A percentile compares a stretch with the other conserved stretches of the same genome.
These are phyloP conservation scores for Ilyonectria sp. DNA, from an alignment of 2,329 filamentous ascomycete species.

Conservation along the genomic window DNA sequence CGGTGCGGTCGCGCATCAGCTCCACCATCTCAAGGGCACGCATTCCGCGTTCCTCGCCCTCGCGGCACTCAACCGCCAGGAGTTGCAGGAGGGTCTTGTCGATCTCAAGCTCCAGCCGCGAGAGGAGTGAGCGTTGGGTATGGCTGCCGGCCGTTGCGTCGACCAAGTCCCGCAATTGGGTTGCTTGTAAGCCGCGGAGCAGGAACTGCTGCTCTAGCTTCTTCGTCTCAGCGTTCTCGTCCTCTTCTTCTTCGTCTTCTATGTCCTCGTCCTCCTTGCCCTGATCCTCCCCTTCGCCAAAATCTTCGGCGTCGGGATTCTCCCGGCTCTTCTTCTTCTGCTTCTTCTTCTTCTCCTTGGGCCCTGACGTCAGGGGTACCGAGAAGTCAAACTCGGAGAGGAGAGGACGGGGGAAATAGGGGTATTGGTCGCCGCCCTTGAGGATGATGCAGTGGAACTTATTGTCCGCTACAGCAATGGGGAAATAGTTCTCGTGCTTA, in stretches of 20 bases:
- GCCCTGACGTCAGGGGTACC: slow-evolving; percentile 79
- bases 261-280: slow-evolving; percentile 53
- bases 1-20: slow-evolving; percentile 86
- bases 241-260: slow-evolving; percentile 52
- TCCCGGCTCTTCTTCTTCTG: slow-evolving; percentile 49
- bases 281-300: slow-evolving; percentile 54
- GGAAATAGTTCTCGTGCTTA: slow-evolving; percentile 94
- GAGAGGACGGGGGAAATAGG: slow-evolving; percentile 91
- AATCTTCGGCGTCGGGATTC: slow-evolving; percentile 49
- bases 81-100: slow-evolving; percentile 94
- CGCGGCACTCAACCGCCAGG: slow-evolving; percentile 89
- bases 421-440: slow-evolving; percentile 93
- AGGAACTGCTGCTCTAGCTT: slow-evolving; percentile 87
- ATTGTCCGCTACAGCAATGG: slow-evolving; percentile 90
- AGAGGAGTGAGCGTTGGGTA: slow-evolving; percentile 76
- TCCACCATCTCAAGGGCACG: slow-evolving; percentile 92
- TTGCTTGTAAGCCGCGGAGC: slow-evolving; percentile 78
- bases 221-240: slow-evolving; percentile 65
- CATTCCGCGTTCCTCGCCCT: slow-evolving; percentile 95
- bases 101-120: slow-evolving; percentile 83
- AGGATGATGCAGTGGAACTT: slow-evolving; percentile 99
- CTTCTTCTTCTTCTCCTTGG: slow-evolving; percentile 52
- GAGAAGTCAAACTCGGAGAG: slow-evolving; percentile 95
- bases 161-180: slow-evolving; percentile 83
- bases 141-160: slow-evolving; percentile 72